These are phyloP conservation scores for Beauveria caledonica DNA, from an alignment of 2,329 filamentous ascomycete genomes.

Conservation along the genomic window DNA sequence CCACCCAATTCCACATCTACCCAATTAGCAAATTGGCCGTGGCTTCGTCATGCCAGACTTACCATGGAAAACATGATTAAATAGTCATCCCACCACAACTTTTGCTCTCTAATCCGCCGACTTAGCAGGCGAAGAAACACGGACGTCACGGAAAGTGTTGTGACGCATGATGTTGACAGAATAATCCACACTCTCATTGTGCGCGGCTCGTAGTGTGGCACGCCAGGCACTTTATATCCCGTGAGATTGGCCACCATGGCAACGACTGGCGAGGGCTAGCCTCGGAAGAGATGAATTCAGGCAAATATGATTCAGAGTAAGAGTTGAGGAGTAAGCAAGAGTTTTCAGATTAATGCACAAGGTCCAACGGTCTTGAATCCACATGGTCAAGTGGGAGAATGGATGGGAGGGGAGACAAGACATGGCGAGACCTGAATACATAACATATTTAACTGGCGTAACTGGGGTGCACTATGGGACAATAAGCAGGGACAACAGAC, in stretches of 20 bases:
- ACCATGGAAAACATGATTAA: slow-evolving; percentile 42
- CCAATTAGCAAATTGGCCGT: not conserved
- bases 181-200: slow-evolving; percentile 9
- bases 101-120: slow-evolving; percentile 33
- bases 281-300: not conserved
- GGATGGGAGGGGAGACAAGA: not conserved
- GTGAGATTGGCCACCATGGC: slow-evolving; percentile 7
- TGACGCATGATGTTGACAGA: slow-evolving; percentile 21
- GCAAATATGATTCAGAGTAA: not conserved
- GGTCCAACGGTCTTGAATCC: not conserved
- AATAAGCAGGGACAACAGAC: not conserved
- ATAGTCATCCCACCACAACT: slow-evolving; percentile 44
- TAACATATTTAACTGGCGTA: not conserved
- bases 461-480: not conserved
- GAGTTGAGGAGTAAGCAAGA: not conserved
- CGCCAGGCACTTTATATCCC: slow-evolving; percentile 6
- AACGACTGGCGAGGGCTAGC: not conserved
- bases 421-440: not conserved
- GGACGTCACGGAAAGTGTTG: slow-evolving; percentile 29
- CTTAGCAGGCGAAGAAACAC: slow-evolving; percentile 34
- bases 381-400: not conserved
- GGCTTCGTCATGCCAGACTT: not conserved
- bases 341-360: not conserved
- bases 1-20: slow-evolving; percentile 32
- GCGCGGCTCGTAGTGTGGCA: slow-evolving; percentile 6